These are phyloP conservation scores for Ustilago tritici DNA, from an alignment of 1,284 basidiomycete species.

Conservation along the genomic window DNA sequence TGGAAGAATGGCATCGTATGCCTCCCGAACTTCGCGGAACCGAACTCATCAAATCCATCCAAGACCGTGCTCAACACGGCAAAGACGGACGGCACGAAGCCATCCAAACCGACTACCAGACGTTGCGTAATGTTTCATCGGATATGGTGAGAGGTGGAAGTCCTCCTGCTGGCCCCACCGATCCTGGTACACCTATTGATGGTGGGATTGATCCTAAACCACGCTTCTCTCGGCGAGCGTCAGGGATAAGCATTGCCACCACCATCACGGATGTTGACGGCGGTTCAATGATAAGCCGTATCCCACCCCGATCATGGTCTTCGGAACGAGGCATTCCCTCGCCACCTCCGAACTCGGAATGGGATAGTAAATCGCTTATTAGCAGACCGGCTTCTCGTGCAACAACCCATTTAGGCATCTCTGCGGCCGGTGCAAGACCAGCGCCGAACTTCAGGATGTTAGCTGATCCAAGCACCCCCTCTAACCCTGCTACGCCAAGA, in stretches of 20 bases:
- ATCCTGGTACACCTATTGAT: slow-evolving; percentile 12
- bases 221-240: slow-evolving; percentile 30
- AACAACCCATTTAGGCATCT: slow-evolving; percentile 19
- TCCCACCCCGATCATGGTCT: slow-evolving; percentile 56
- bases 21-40: slow-evolving; percentile 35
- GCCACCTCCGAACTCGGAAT: slow-evolving; percentile 57
- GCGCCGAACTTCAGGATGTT: slow-evolving; percentile 44
- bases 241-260: slow-evolving; percentile 31
- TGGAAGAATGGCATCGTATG: slow-evolving; percentile 45
- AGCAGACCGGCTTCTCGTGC: slow-evolving; percentile 41
- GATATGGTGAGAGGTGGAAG: slow-evolving; percentile 32
- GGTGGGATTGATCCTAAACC: slow-evolving; percentile 23
- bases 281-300: slow-evolving; percentile 35
- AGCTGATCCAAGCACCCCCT: slow-evolving; percentile 17
- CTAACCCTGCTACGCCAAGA: slow-evolving; percentile 30
- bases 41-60: slow-evolving; percentile 45
- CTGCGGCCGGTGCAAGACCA: slow-evolving; percentile 18
- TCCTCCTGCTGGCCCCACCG: slow-evolving; percentile 21
- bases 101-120: slow-evolving; percentile 26
- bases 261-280: slow-evolving; percentile 31
- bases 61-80: slow-evolving; percentile 39
- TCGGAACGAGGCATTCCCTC: slow-evolving; percentile 50
- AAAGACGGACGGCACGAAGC: slow-evolving; percentile 47
- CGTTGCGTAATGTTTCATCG: slow-evolving; percentile 4
- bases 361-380: slow-evolving; percentile 40